Conservation (phyloP, 225 moss, liverwort and hornwort genomes). For the Anthoceros angustus region DNA sequence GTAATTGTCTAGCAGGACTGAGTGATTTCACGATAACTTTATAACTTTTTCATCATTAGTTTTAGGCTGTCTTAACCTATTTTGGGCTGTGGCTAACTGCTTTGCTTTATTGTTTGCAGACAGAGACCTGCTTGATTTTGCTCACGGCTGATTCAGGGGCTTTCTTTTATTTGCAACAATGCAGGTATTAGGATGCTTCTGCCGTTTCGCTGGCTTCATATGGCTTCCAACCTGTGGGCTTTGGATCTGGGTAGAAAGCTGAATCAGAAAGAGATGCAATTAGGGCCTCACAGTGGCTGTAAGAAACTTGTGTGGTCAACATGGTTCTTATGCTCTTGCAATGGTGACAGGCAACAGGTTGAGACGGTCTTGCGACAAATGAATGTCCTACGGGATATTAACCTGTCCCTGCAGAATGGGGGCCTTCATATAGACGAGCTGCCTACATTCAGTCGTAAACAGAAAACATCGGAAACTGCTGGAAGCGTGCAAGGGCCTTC, state of each 20-base stretch:
- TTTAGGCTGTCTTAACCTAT: neutral
- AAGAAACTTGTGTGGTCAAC: too few relatives aligned
- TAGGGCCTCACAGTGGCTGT: too few relatives aligned
- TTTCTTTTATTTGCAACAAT: conserved; percentile 87
- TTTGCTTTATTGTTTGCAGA: conserved; percentile 27
- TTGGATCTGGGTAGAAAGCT: neutral
- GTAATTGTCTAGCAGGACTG: too few relatives aligned
- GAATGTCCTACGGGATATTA: conserved; percentile 61
- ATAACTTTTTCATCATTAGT: neutral
- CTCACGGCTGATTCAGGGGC: conserved; percentile 79
- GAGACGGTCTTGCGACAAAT: conserved; percentile 63
- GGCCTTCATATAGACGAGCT: conserved; percentile 70
- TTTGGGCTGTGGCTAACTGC: neutral
- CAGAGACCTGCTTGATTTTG: conserved; percentile 68
- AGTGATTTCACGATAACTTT: neutral
- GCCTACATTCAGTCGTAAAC: conserved; percentile 18
- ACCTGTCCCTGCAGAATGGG: conserved; percentile 52
- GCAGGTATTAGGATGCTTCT: conserved; percentile 42
- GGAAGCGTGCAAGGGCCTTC: conserved; percentile 18
- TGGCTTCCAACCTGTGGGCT: neutral
- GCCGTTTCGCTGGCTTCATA: conserved; percentile 6
- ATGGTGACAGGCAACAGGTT: conserved; percentile 52
- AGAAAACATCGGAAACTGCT: conserved; percentile 27
- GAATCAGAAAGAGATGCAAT: neutral
- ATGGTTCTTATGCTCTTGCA: neutral